Base-by-base conservation (phyloP, 2,329 filamentous ascomycete genomes). In the Didymellaceae sp. region DNA sequence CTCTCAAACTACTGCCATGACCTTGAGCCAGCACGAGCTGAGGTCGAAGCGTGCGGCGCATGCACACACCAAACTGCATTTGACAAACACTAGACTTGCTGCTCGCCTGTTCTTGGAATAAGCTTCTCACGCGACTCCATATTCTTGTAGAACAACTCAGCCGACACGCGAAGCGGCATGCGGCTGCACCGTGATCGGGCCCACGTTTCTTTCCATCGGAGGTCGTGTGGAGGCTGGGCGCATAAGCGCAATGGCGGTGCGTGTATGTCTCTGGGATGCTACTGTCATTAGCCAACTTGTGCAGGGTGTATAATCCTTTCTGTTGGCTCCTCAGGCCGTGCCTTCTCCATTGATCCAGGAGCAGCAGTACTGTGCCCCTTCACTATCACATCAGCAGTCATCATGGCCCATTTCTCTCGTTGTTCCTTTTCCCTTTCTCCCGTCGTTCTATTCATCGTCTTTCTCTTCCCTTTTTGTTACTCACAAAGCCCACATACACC, bases 41-140 rank as follows among this genome's bases (percentile, higher is more conserved):
- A 43, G 30, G 47, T 31, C 42, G 42, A 32, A 32, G 48, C 41
- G 34, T 45, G 35, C 43, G 52, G 57, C 46, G 52, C 49, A 53
- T 48, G 54, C 54, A 52, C 55, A 50, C 55, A 43, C 58, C 51
- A 55, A 52, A 42, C 52, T 47, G 16, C 37, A 43, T 59, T 40
- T 25, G 56, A 55, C 33, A 50, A 44, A 26, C 25, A 28, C 24
- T 43, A 18, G 33, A 33, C 43, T 45, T 21, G 44, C 28, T 37
- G 37, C 20, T 41, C 26, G 28, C 51, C 39, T 13, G 38, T 39
- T 48, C 55, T 52, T 51, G 39, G 44, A 26, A 34, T 32, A 65
- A 59, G 60, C 58, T 55, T 62, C 54, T 58, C 38, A 53, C 53
- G 42, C 46, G 40, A 45, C 24, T 57, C 57, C 49, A 55, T 58